A percentile compares a stretch with the other conserved stretches of the same genome.
phyloP scores from a whole-genome alignment of 2,329 filamentous ascomycete genomes.

The Aureobasidium uvarum region DNA sequence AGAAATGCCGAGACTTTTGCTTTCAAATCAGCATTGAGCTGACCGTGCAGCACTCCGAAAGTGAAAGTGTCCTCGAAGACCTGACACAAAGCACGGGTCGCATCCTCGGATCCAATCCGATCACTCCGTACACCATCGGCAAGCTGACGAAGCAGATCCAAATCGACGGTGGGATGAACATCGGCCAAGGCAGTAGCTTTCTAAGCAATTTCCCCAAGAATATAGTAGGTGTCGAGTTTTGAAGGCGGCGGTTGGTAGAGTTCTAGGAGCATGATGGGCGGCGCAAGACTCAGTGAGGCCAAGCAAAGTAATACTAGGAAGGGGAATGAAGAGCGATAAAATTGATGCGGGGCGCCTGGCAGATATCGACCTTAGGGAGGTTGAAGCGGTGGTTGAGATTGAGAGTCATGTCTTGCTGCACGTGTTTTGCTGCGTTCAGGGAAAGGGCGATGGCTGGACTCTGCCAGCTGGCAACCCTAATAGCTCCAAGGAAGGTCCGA shows the following conservation, averaged over 20 bases:
- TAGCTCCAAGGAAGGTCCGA: constrained; percentile 8
- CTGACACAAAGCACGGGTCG: constrained; percentile 22
- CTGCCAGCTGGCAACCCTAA: not conserved
- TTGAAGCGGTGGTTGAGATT: not conserved
- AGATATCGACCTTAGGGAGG: not conserved
- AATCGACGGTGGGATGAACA: constrained; percentile 19
- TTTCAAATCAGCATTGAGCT: constrained; percentile 11
- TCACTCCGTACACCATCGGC: constrained; percentile 11
- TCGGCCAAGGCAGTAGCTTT: constrained; percentile 15
- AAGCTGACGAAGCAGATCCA: constrained; percentile 25
- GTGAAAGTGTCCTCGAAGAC: constrained; percentile 21
- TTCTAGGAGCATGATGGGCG: constrained; percentile 18
- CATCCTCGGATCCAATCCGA: constrained; percentile 18
- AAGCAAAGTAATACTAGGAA: not conserved
- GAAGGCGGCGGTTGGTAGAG: constrained; percentile 20
- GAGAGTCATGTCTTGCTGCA: constrained; percentile 2
- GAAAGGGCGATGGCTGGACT: constrained; percentile 2
- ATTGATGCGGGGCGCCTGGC: constrained; percentile 9
- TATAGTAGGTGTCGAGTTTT: constrained; percentile 24
- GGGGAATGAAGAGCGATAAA: not conserved
- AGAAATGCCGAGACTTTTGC: constrained; percentile 22
- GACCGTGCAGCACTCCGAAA: constrained; percentile 9
- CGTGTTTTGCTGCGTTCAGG: constrained; percentile 4
- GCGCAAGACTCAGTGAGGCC: not conserved
- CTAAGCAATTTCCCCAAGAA: constrained; percentile 24